Conservation (phyloP, 805 yeast genomes). For the Komagataella pastoris region DNA sequence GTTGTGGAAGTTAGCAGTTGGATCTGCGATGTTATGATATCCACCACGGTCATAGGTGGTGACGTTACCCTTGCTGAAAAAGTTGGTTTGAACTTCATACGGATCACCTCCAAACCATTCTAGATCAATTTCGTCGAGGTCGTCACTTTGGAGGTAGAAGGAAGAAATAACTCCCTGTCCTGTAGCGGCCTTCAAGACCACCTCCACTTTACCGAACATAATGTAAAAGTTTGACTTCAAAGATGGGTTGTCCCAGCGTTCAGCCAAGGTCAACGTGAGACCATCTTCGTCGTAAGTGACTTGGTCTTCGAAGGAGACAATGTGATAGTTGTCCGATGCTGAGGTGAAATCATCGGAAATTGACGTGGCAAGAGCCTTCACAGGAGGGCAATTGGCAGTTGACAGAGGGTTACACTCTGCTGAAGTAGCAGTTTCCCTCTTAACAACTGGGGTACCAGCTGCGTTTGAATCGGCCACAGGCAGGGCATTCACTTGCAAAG, state of each 20-base stretch:
- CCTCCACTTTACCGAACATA: slow-evolving; percentile 82
- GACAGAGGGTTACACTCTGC: slow-evolving; percentile 19
- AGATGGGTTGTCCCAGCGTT: slow-evolving; percentile 68
- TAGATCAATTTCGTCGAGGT: slow-evolving; percentile 77
- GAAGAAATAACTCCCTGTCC: slow-evolving; percentile 77
- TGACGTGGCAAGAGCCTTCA: slow-evolving; percentile 51
- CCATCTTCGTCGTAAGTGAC: slow-evolving; percentile 43
- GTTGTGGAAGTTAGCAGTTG: slow-evolving; percentile 51
- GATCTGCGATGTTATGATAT: slow-evolving; percentile 45
- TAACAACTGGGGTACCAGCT: slow-evolving; percentile 2
- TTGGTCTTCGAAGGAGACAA: slow-evolving; percentile 27
- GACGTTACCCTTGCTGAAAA: slow-evolving; percentile 70
- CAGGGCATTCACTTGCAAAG: background rate
- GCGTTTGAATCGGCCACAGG: background rate
- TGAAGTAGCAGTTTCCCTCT: slow-evolving; percentile 3
- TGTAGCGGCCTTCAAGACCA: slow-evolving; percentile 52
- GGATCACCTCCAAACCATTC: slow-evolving; percentile 82
- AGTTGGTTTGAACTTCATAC: slow-evolving; percentile 65
- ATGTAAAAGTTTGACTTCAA: slow-evolving; percentile 67
- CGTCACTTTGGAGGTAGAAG: slow-evolving; percentile 71
- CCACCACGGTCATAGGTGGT: slow-evolving; percentile 71
- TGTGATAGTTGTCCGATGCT: slow-evolving; percentile 28
- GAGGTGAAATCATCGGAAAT: slow-evolving; percentile 37
- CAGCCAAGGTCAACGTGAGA: slow-evolving; percentile 40
- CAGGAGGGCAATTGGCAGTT: slow-evolving; percentile 18